These are phyloP conservation scores for Diaporthe capsici DNA, from an alignment of 2,329 filamentous ascomycete species.

Conservation along the genomic window DNA sequence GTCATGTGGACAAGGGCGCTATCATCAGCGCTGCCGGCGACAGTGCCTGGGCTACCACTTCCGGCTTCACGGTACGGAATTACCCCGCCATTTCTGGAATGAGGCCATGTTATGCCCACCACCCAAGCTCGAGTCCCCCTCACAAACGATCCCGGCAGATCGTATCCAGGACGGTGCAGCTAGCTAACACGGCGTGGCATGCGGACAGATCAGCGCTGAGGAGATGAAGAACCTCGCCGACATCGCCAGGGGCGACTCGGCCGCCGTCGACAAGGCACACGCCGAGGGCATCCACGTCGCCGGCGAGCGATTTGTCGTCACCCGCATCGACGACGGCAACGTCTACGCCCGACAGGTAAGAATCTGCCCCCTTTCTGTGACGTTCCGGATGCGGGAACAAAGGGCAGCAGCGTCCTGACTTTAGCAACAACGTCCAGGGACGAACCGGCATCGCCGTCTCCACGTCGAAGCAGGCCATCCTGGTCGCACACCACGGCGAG, in stretches of 20 bases:
- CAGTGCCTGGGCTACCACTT: slow-evolving; percentile 81
- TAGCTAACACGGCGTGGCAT: slow-evolving; percentile 23
- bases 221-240: slow-evolving; percentile 72
- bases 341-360: slow-evolving; percentile 89
- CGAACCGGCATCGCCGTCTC: slow-evolving; percentile 85
- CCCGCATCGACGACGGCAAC: slow-evolving; percentile 82
- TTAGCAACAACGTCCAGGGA: slow-evolving; percentile 61
- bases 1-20: slow-evolving; percentile 86
- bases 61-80: slow-evolving; percentile 77
- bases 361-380: not conserved
- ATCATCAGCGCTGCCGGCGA: slow-evolving; percentile 87
- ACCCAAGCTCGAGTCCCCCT: not conserved
- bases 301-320: slow-evolving; percentile 83
- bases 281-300: slow-evolving; percentile 81
- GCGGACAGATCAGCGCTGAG: slow-evolving; percentile 68
- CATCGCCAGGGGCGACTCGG: slow-evolving; percentile 62
- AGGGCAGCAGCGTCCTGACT: slow-evolving; percentile 27
- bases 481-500: slow-evolving; percentile 90
- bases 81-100: slow-evolving; percentile 31
- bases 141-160: not conserved
- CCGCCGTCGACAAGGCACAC: slow-evolving; percentile 75
- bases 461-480: slow-evolving; percentile 90
- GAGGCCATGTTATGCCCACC: slow-evolving; percentile 14
- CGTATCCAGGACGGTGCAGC: slow-evolving; percentile 47
- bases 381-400: not conserved